Conservation (phyloP, 2,329 filamentous ascomycete species). For the Colletotrichum sp. region DNA sequence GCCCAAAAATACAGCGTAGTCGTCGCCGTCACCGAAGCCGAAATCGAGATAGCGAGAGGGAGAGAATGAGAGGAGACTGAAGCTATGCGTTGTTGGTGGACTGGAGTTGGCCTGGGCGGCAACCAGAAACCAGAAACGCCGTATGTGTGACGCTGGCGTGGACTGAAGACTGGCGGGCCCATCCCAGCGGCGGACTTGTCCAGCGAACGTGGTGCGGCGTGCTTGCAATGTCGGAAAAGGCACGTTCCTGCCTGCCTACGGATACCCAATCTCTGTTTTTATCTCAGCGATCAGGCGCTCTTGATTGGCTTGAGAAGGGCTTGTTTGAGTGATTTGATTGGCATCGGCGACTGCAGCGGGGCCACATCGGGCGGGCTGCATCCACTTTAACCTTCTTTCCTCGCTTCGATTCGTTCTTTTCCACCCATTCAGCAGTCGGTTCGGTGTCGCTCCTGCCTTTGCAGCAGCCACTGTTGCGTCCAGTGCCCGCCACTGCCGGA, state of each 20-base stretch:
- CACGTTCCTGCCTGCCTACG: not conserved
- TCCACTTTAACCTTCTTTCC: constrained; percentile 21
- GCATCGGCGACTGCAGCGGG: not conserved
- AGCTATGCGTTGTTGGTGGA: not conserved
- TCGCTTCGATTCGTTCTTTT: constrained; percentile 12
- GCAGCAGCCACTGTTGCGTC: not conserved
- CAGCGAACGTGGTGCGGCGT: not conserved
- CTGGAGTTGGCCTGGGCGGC: not conserved
- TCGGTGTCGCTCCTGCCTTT: not conserved
- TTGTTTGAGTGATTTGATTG: not conserved
- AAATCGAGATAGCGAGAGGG: not conserved
- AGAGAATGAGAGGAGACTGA: not conserved
- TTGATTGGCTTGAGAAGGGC: not conserved
- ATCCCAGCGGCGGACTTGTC: not conserved
- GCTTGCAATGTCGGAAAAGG: not conserved
- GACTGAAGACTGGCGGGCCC: not conserved
- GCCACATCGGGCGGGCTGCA: not conserved
- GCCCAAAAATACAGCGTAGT: constrained; percentile 6
- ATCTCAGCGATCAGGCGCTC: not conserved
- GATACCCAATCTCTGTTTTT: not conserved
- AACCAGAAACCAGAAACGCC: constrained; percentile 6
- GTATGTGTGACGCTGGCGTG: not conserved
- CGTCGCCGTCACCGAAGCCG: constrained; percentile 15
- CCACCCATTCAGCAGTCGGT: not conserved
- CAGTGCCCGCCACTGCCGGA: not conserved